Evolutionary conservation across 768 basidiomycete species (phyloP), one percentile per base, ranked within the genome.

Genomic region (Lentinula guzmanii): DNA sequence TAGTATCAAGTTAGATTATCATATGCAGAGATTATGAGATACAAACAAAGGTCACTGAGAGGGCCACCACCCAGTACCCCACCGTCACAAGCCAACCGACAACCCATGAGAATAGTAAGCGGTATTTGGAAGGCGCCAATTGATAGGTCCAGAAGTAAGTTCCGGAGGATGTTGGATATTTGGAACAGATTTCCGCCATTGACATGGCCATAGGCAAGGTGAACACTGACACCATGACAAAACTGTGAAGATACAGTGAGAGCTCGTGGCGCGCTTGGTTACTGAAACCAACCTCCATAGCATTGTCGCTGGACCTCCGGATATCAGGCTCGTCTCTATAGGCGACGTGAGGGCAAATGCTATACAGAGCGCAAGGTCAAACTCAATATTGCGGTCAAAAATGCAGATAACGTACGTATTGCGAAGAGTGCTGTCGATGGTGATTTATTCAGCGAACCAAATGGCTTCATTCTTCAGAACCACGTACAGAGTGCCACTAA

Each of bases 1-100:
- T 75, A 52, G 28, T 28, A 28, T 28, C 28, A 28, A 28, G 28
- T 60, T 41, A 37, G n/a, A 5, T 3, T 18, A 50, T 34, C 10
- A 60, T n/a, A 8, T 4, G 10, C 2, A 52, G n/a, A 35, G 37
- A 34, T 0, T 35, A 41, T 21, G 15, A 2, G 61, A 34, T 58
- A 62, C 72, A 52, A 70, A 84, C 84, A 66, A 89, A 89, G 3
- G 81, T 84, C 5, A 86, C 86, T 9, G 85, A 86, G 41, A 87
- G 66, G n/a, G 83, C 81, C 61, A 84, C 77, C 0, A 83, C 88
- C 86, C 86, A 89, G 13, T 86, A 83, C 28, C 87, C 87, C 33
- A 86, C 85, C 66, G 86, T 75, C 1, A 82, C 85, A 16, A 88
- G 71, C 87, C 87, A 89, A 5, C 87, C 86, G 60, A 84, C 84